Evolutionary conservation across 1,139 yeast genomes (phyloP).

Genomic region (Keqinozyma sinolaborantium): DNA sequence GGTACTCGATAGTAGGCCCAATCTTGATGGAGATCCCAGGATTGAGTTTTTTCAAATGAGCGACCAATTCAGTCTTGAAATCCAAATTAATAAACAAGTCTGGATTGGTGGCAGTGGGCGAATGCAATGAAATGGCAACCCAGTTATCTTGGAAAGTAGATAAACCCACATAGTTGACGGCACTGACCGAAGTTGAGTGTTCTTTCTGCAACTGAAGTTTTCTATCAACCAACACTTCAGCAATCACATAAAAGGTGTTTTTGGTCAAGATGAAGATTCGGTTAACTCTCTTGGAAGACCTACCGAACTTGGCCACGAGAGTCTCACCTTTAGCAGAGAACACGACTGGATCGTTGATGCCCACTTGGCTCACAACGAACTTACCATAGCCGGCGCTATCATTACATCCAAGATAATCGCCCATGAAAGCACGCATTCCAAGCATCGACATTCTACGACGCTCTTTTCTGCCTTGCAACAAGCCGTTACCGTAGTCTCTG

Average conservation of each 20-base stretch:
- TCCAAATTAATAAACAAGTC: conserved; percentile 78
- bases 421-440: conserved; percentile 90
- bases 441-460: conserved; percentile 85
- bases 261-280: conserved; percentile 71
- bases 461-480: conserved; percentile 76
- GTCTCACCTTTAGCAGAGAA: conserved; percentile 84
- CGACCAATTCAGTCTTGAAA: conserved; percentile 86
- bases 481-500: conserved; percentile 75
- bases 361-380: conserved; percentile 62
- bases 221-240: conserved; percentile 70
- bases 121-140: conserved; percentile 68
- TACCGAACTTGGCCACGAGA: conserved; percentile 81
- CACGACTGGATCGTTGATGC: conserved; percentile 65
- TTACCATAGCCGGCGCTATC: conserved; percentile 69
- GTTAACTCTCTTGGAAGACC: conserved; percentile 79
- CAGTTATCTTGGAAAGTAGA: conserved; percentile 88
- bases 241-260: conserved; percentile 60
- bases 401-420: conserved; percentile 89
- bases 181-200: conserved; percentile 54
- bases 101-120: conserved; percentile 54
- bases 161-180: conserved; percentile 63
- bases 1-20: conserved; percentile 74
- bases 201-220: conserved; percentile 69
- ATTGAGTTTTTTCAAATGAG: conserved; percentile 67
- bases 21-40: conserved; percentile 60